A percentile compares a stretch with the other conserved stretches of the same genome.
Conservation (phyloP, 495 filamentous ascomycete species). For the Polyplosphaeria fusca region DNA sequence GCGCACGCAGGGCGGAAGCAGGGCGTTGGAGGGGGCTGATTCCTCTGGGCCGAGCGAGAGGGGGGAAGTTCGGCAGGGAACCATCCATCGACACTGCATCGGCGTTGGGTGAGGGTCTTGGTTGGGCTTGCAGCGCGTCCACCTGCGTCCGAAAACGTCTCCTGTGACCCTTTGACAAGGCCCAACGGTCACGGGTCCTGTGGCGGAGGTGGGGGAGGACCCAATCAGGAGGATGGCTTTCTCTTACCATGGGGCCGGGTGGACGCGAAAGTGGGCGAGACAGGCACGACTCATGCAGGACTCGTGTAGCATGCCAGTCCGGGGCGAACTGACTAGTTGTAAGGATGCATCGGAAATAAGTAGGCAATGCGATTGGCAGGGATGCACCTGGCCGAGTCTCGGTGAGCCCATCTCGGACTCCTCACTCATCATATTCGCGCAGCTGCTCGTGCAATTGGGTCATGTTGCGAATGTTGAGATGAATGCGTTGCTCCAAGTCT, state of each 20-base stretch:
- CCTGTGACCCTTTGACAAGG: background rate
- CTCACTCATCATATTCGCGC: too few species aligned
- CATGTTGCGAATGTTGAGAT: too few species aligned
- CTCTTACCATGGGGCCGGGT: background rate
- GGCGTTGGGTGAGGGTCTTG: background rate
- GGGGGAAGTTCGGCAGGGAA: constrained; percentile 5
- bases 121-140: constrained; percentile 3
- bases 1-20: background rate
- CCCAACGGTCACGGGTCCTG: constrained; percentile 1
- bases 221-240: background rate
- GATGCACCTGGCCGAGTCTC: too few species aligned
- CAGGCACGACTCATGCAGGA: background rate
- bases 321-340: background rate
- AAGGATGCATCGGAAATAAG: too few species aligned
- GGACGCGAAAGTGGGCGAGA: background rate
- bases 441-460: too few species aligned
- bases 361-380: too few species aligned
- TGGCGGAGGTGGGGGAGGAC: background rate
- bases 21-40: background rate
- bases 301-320: background rate
- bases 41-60: constrained; percentile 13
- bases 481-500: too few species aligned
- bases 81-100: constrained; percentile 10
- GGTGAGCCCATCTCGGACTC: too few species aligned
- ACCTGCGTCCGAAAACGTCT: background rate